Percentiles rank a stretch among this genome's conserved stretches.
Evolutionary conservation across 257 asterid genomes (phyloP).

Genomic region (Penstemon davidsonii): DNA sequence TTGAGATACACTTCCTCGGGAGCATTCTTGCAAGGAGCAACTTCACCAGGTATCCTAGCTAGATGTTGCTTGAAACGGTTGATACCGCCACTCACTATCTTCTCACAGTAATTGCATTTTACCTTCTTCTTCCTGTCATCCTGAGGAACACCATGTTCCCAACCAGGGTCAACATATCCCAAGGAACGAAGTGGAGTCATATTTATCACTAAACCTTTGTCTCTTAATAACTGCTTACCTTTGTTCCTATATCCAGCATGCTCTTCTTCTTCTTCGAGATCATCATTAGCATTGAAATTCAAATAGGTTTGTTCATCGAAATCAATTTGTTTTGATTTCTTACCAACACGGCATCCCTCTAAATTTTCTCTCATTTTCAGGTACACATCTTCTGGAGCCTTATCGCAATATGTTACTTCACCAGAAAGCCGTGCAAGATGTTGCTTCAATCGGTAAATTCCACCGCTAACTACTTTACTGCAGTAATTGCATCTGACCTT

Average conservation of each 20-base stretch:
- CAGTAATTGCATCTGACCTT: slow-evolving; percentile 90
- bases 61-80: slow-evolving; percentile 92
- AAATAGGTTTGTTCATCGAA: slow-evolving; percentile 73
- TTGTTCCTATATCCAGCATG: slow-evolving; percentile 56
- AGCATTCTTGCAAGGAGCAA: slow-evolving; percentile 88
- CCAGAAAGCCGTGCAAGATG: slow-evolving; percentile 90
- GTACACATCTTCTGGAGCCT: slow-evolving; percentile 84
- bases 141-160: slow-evolving; percentile 95
- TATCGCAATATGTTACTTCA: slow-evolving; percentile 86
- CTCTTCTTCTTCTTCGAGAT: slow-evolving; percentile 68
- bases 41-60: slow-evolving; percentile 94
- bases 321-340: slow-evolving; percentile 65
- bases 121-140: slow-evolving; percentile 95
- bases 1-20: slow-evolving; percentile 84
- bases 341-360: slow-evolving; percentile 81
- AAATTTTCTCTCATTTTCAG: slow-evolving; percentile 72
- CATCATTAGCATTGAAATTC: slow-evolving; percentile 53
- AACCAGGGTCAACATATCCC: slow-evolving; percentile 92
- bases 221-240: slow-evolving; percentile 64
- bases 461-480: slow-evolving; percentile 91
- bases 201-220: slow-evolving; percentile 62
- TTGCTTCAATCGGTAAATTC: slow-evolving; percentile 87
- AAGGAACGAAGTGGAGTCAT: slow-evolving; percentile 82
- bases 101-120: slow-evolving; percentile 90
- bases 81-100: slow-evolving; percentile 89